These are phyloP conservation scores for Pseudogymnoascus verrucosus DNA, from an alignment of 2,329 filamentous ascomycete species.

Conservation along the genomic window DNA sequence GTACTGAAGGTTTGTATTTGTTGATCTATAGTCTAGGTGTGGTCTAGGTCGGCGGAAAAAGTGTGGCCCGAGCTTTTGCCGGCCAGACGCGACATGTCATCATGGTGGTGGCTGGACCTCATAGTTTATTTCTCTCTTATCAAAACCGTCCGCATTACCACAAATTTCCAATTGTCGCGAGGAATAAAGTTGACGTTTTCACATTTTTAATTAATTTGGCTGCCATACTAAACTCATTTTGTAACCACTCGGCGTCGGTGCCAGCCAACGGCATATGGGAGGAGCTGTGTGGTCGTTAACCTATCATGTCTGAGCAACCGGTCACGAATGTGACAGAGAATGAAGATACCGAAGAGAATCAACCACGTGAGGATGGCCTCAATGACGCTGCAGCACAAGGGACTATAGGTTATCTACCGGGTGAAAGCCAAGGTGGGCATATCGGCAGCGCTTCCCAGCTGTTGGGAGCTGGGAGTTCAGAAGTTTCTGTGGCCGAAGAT, in stretches of 20 bases:
- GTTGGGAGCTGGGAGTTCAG: not conserved
- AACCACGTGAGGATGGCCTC: not conserved
- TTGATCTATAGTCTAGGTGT: not conserved
- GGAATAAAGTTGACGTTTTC: not conserved
- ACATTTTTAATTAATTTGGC: not conserved
- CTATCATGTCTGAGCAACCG: not conserved
- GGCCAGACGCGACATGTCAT: not conserved
- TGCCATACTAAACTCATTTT: not conserved
- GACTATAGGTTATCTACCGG: not conserved
- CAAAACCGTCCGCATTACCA: not conserved
- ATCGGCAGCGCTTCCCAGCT: not conserved
- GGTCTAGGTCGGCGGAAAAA: not conserved
- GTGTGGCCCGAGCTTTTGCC: slow-evolving; percentile 5
- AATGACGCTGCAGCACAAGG: not conserved
- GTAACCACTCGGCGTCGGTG: not conserved
- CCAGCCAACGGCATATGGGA: not conserved
- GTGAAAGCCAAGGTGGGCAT: not conserved
- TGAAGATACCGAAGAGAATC: not conserved
- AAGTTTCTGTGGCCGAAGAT: not conserved
- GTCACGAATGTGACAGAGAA: not conserved
- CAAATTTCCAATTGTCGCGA: not conserved
- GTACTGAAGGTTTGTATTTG: not conserved
- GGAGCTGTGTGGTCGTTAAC: not conserved
- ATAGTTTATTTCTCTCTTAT: not conserved
- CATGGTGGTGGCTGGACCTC: not conserved